These are phyloP conservation scores for Rhizophora apiculata DNA, from an alignment of 345 rosid genomes.

Conservation along the genomic window DNA sequence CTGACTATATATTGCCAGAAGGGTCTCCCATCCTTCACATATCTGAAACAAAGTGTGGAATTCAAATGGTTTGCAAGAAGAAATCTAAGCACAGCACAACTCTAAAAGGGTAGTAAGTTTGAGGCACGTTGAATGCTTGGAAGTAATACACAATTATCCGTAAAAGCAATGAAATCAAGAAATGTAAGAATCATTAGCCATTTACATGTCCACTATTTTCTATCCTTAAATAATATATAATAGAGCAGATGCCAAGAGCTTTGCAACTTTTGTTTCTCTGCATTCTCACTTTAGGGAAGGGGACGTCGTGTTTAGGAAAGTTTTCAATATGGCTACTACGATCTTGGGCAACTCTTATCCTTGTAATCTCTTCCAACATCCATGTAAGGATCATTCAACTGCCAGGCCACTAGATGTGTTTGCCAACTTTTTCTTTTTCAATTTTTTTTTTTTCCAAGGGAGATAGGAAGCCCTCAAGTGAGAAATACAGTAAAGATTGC, in stretches of 20 bases:
- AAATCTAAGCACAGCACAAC: neutral
- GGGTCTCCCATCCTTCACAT: conserved; percentile 88
- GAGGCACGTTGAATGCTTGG: neutral
- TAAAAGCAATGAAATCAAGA: neutral
- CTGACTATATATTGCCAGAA: conserved; percentile 92
- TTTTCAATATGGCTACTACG: neutral
- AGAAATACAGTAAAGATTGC: neutral
- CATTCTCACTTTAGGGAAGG: too few relatives aligned
- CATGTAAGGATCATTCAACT: neutral
- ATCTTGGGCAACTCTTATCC: neutral
- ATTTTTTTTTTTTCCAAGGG: too few relatives aligned
- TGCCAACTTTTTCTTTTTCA: neutral
- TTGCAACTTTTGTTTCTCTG: too few relatives aligned
- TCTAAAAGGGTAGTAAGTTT: neutral
- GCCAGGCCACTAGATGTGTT: neutral
- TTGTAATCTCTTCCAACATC: neutral
- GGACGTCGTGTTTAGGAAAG: neutral
- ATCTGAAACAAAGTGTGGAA: conserved; percentile 42
- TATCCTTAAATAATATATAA: too few relatives aligned
- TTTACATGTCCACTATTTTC: too few relatives aligned
- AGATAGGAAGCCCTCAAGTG: neutral
- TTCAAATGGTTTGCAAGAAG: neutral
- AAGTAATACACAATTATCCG: neutral
- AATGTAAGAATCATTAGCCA: too few relatives aligned
- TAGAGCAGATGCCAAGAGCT: too few relatives aligned